Conservation (phyloP, 2,329 filamentous ascomycete genomes). For the Aureobasidium sp. region DNA sequence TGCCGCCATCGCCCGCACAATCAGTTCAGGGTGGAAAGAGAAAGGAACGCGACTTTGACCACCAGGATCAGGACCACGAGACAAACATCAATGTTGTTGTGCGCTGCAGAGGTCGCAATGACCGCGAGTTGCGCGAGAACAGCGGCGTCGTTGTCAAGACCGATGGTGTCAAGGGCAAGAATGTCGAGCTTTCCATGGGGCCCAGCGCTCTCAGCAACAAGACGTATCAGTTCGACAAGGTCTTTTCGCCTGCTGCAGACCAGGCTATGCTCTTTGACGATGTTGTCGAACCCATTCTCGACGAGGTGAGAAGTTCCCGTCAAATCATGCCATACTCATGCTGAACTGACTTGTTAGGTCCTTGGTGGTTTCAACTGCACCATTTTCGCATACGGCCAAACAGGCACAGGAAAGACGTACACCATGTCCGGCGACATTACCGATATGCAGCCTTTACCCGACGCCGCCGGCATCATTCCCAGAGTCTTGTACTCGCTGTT, state of each 20-base stretch:
- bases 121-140: conserved; percentile 88
- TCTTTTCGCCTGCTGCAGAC: conserved; percentile 91
- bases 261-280: conserved; percentile 93
- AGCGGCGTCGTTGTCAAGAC: conserved; percentile 86
- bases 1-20: conserved; percentile 49
- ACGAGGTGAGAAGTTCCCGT: conserved; percentile 59
- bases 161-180: conserved; percentile 79
- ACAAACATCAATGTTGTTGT: conserved; percentile 99
- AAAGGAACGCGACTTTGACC: conserved; percentile 79
- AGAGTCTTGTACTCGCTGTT: conserved; percentile 84
- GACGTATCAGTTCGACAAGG: conserved; percentile 92
- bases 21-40: conserved; percentile 62
- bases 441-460: conserved; percentile 80
- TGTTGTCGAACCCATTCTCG: conserved; percentile 84
- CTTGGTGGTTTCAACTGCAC: conserved; percentile 94
- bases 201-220: conserved; percentile 91
- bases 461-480: conserved; percentile 91
- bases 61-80: conserved; percentile 58
- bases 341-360: conserved; percentile 53
- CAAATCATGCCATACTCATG: not conserved
- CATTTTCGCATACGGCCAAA: conserved; percentile 97
- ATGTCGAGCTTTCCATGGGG: conserved; percentile 83
- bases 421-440: conserved; percentile 99
- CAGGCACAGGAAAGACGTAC: conserved; percentile 96
- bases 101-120: conserved; percentile 83